These are phyloP conservation scores for Cubamyces sp. DNA, from an alignment of 768 basidiomycete genomes.

Conservation along the genomic window DNA sequence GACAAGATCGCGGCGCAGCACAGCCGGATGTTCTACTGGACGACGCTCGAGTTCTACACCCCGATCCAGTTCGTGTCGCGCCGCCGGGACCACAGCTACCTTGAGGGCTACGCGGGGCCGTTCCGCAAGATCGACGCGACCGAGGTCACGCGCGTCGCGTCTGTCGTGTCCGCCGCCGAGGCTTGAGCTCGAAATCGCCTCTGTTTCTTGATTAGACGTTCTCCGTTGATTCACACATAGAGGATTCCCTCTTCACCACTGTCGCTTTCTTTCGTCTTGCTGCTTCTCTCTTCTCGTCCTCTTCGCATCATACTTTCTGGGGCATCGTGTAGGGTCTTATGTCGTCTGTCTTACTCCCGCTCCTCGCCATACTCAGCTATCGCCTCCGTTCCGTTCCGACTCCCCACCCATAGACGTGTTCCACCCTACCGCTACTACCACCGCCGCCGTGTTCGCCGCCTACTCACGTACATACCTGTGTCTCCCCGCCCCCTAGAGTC, in stretches of 20 bases:
- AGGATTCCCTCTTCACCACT: slow-evolving; percentile 1
- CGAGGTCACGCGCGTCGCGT: slow-evolving; percentile 6
- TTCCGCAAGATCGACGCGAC: slow-evolving; percentile 23
- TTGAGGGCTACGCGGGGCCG: slow-evolving; percentile 27
- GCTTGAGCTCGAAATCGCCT: neutral
- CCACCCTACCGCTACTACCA: too few species aligned
- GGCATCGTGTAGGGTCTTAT: slow-evolving; percentile 10
- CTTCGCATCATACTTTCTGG: neutral
- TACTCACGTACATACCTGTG: too few species aligned
- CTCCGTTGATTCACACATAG: neutral
- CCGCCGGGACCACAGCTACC: slow-evolving; percentile 16
- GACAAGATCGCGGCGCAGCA: slow-evolving; percentile 64
- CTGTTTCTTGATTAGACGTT: neutral
- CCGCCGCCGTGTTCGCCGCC: neutral
- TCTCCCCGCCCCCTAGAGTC: slow-evolving; percentile 9
- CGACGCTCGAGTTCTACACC: slow-evolving; percentile 60
- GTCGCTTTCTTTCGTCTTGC: neutral
- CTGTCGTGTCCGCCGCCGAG: slow-evolving; percentile 11
- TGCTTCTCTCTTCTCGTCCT: neutral
- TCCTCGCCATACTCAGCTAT: neutral
- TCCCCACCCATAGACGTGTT: slow-evolving; percentile 1
- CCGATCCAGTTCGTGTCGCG: slow-evolving; percentile 41
- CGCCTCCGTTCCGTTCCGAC: neutral
- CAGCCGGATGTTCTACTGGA: slow-evolving; percentile 77
- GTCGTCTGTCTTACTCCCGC: slow-evolving; percentile 1